Evolutionary conservation across 495 filamentous ascomycete genomes (phyloP).

Genomic region (Cercophora samala): DNA sequence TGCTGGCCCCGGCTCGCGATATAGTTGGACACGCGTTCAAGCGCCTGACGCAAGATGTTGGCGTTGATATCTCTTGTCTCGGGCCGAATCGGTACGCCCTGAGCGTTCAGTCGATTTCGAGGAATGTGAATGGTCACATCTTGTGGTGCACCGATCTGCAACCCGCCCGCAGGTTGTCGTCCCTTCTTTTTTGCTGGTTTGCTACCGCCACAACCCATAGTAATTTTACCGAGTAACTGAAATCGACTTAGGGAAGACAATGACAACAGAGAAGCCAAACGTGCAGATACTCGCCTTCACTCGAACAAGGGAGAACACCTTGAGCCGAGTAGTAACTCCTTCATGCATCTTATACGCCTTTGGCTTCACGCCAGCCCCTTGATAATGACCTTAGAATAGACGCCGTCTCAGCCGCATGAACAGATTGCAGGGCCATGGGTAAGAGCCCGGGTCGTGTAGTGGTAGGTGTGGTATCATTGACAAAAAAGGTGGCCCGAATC

Average conservation of each 20-base stretch:
- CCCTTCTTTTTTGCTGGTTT: not conserved
- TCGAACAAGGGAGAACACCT: not conserved
- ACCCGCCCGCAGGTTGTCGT: not conserved
- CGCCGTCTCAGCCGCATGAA: not conserved
- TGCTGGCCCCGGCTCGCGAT: not conserved
- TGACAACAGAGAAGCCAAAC: not conserved
- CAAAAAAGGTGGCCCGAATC: not conserved
- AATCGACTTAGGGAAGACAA: no score
- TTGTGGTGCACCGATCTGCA: slow-evolving; percentile 9
- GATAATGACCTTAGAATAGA: not conserved
- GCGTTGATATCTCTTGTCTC: slow-evolving; percentile 8
- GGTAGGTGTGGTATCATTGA: not conserved
- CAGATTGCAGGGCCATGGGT: not conserved
- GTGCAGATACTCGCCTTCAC: not conserved
- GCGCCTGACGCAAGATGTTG: not conserved
- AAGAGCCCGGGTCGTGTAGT: not conserved
- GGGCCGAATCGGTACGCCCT: slow-evolving; percentile 1
- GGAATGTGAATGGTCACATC: slow-evolving; percentile 14
- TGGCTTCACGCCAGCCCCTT: not conserved
- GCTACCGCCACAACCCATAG: not conserved
- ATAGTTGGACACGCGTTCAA: slow-evolving; percentile 9
- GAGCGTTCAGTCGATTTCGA: slow-evolving; percentile 2
- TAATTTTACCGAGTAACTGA: not conserved
- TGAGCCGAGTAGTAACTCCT: not conserved
- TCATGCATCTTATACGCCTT: not conserved